Evolutionary conservation across 75 land plant species (phyloP).

Genomic region (Pinus tabuliformis): DNA sequence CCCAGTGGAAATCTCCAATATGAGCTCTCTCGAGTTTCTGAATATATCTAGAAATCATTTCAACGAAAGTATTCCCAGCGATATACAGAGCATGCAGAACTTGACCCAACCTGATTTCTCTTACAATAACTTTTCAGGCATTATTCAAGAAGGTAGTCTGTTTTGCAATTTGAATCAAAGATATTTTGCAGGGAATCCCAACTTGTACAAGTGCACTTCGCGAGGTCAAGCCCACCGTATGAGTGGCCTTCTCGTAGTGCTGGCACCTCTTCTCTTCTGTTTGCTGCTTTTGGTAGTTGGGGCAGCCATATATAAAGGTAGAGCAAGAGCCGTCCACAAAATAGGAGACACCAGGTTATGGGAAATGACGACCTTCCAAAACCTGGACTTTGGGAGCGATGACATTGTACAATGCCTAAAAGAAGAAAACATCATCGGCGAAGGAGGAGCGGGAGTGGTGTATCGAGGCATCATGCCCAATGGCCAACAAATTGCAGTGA

Average conservation of each 20-base stretch:
- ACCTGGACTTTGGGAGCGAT: slow-evolving; percentile 40
- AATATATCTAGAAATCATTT: no score
- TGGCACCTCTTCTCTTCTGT: slow-evolving; percentile 25
- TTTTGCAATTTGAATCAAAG: slow-evolving; percentile 11
- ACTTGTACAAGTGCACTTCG: slow-evolving; percentile 11
- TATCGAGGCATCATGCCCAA: slow-evolving; percentile 62
- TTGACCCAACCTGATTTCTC: no score
- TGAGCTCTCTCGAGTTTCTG: no score
- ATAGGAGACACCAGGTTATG: slow-evolving; percentile 21
- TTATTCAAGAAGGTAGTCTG: no score
- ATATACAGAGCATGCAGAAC: no score
- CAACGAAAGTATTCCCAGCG: no score
- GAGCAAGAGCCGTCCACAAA: slow-evolving; percentile 9
- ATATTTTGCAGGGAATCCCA: slow-evolving; percentile 38
- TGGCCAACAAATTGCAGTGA: slow-evolving; percentile 76
- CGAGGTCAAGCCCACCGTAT: background rate
- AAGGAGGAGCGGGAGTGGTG: slow-evolving; percentile 76
- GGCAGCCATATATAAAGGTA: slow-evolving; percentile 15
- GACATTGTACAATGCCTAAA: slow-evolving; percentile 36
- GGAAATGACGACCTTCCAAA: slow-evolving; percentile 70
- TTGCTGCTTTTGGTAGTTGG: slow-evolving; percentile 35
- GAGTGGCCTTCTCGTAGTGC: slow-evolving; percentile 34
- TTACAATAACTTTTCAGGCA: no score
- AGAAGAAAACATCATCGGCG: slow-evolving; percentile 70
- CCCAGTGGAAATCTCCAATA: no score